Percentiles rank a stretch among this genome's conserved stretches.
Evolutionary conservation across 345 rosid genomes (phyloP).

Genomic region (Xanthoceras sorbifolium): DNA sequence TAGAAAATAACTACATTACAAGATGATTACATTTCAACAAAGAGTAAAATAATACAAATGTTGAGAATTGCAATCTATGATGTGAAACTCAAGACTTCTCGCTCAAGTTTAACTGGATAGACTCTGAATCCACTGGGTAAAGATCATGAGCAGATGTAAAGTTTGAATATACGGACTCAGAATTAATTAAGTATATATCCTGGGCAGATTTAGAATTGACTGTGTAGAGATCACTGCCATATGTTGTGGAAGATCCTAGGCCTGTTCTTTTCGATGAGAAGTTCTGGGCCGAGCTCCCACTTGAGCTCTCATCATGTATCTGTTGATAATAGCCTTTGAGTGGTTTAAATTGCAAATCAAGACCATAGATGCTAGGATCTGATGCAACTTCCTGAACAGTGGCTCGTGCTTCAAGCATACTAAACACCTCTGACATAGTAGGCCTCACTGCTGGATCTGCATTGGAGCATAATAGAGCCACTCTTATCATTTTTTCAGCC

Average conservation of each 20-base stretch:
- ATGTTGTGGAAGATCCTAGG: not conserved
- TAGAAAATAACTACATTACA: no score
- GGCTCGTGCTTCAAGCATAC: conserved; percentile 32
- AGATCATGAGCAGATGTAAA: not conserved
- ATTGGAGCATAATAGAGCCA: conserved; percentile 33
- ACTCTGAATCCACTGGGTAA: not conserved
- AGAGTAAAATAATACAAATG: not conserved
- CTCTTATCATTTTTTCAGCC: conserved; percentile 19
- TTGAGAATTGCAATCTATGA: conserved; percentile 24
- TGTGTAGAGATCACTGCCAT: not conserved
- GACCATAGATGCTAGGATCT: conserved; percentile 34
- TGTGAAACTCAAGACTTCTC: not conserved
- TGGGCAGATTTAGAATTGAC: not conserved
- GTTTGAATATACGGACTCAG: not conserved
- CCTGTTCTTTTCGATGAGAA: not conserved
- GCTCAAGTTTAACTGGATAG: not conserved
- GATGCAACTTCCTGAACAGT: conserved; percentile 27
- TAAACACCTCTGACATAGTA: conserved; percentile 35
- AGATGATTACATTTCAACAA: not conserved
- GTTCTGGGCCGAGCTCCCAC: not conserved
- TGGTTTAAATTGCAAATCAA: conserved; percentile 32
- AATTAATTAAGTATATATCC: not conserved
- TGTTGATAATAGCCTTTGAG: not conserved
- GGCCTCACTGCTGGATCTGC: conserved; percentile 34
- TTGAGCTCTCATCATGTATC: not conserved